Evolutionary conservation across 352 stramenopile species (phyloP).

Genomic region (Phytophthora syringae): DNA sequence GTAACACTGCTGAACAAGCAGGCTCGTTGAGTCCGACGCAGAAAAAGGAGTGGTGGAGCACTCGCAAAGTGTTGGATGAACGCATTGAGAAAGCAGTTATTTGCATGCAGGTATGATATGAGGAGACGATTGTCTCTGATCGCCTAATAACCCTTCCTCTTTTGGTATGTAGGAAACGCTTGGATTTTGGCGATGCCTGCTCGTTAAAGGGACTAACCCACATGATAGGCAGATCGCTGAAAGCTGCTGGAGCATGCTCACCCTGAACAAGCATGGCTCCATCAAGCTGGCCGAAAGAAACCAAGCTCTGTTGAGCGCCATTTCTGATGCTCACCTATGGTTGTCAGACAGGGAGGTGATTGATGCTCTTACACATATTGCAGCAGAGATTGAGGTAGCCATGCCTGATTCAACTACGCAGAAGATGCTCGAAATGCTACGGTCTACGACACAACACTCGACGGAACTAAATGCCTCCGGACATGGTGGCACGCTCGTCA

Average conservation of each 20-base stretch:
- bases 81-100: conserved; percentile 45
- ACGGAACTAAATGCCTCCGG: conserved; percentile 11
- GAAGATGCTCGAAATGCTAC: conserved; percentile 31
- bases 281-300: conserved; percentile 30
- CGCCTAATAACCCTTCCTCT: conserved; percentile 7
- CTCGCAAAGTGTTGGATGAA: conserved; percentile 61
- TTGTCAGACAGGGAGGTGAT: conserved; percentile 52
- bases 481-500: conserved; percentile 4
- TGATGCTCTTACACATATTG: conserved; percentile 49
- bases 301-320: conserved; percentile 40
- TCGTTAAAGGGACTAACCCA: conserved; percentile 32
- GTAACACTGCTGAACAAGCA: conserved; percentile 60
- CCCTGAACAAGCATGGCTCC: background rate
- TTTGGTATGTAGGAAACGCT: conserved; percentile 43
- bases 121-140: background rate
- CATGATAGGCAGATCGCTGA: conserved; percentile 13
- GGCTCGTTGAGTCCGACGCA: conserved; percentile 57
- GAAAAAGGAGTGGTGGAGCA: conserved; percentile 86
- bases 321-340: conserved; percentile 36
- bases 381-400: conserved; percentile 31
- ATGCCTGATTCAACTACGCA: conserved; percentile 26
- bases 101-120: conserved; percentile 58
- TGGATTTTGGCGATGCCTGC: conserved; percentile 66
- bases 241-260: conserved; percentile 47
- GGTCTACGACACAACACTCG: conserved; percentile 8